phyloP scores from a whole-genome alignment of 2,329 filamentous ascomycete genomes.

The Alternaria ethzedia region DNA sequence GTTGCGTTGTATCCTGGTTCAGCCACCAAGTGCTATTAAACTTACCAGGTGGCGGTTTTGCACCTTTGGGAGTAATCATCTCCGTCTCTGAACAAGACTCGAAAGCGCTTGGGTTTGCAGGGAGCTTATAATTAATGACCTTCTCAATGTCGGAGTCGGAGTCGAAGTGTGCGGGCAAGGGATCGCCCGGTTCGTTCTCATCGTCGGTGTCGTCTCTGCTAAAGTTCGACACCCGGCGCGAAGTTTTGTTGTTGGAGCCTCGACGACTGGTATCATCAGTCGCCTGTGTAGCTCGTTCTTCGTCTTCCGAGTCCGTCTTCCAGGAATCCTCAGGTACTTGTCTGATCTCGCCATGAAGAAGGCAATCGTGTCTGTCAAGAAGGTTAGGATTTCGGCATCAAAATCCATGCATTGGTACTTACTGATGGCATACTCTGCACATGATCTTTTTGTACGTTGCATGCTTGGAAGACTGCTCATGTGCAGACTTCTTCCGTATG shows the following conservation, averaged over 20 bases:
- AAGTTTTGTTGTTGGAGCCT: not conserved
- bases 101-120: constrained; percentile 21
- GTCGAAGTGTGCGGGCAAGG: constrained; percentile 16
- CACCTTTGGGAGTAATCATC: not conserved
- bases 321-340: constrained; percentile 32
- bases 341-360: constrained; percentile 50
- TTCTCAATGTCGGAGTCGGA: constrained; percentile 30
- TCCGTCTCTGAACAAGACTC: constrained; percentile 5
- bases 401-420: constrained; percentile 10
- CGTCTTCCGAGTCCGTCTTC: constrained; percentile 7
- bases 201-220: not conserved
- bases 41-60: constrained; percentile 14
- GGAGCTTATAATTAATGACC: constrained; percentile 33
- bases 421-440: constrained; percentile 44
- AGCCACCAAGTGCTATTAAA: constrained; percentile 29
- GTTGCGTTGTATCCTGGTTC: constrained; percentile 54
- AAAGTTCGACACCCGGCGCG: not conserved
- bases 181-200: not conserved
- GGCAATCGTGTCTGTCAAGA: constrained; percentile 43
- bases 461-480: not conserved
- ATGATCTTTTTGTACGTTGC: constrained; percentile 28
- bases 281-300: constrained; percentile 5
- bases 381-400: not conserved
- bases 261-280: constrained; percentile 2
- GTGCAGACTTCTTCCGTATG: constrained; percentile 6